Evolutionary conservation across 371 early-diverging fungal species (phyloP).

Genomic region (Mucor sp.): DNA sequence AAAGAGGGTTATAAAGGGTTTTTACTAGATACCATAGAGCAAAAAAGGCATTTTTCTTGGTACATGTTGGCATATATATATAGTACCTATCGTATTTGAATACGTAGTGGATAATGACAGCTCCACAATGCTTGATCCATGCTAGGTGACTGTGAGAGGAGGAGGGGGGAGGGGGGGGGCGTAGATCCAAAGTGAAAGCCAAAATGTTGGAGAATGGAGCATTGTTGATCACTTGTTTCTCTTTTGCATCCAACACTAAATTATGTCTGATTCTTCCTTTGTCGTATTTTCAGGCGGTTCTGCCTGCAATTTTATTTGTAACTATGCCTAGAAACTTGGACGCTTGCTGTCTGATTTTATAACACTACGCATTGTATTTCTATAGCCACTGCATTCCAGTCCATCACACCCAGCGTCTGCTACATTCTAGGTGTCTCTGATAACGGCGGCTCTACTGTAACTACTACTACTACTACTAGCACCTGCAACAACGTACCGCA

Average conservation of each 20-base stretch:
- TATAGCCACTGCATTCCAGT: slow-evolving; percentile 50
- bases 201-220: neutral
- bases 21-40: too few relatives aligned
- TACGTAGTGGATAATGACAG: neutral
- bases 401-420: slow-evolving; percentile 59
- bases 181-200: neutral
- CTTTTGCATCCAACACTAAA: neutral
- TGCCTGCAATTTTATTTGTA: slow-evolving; percentile 65
- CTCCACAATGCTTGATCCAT: neutral
- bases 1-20: too few relatives aligned
- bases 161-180: neutral
- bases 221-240: neutral
- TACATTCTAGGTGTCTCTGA: slow-evolving; percentile 76
- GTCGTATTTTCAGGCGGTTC: slow-evolving; percentile 75
- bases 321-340: neutral
- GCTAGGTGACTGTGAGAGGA: slow-evolving; percentile 1
- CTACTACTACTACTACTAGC: too few relatives aligned
- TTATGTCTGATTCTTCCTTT: slow-evolving; percentile 28
- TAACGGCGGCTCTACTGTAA: slow-evolving; percentile 67
- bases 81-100: neutral
- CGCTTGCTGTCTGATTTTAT: too few relatives aligned
- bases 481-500: too few relatives aligned
- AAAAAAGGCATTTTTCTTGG: too few relatives aligned
- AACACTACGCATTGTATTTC: neutral
- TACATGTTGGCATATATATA: too few relatives aligned